Evolutionary conservation across 371 early-diverging fungal genomes (phyloP).

Genomic region (Circinella umbellata): DNA sequence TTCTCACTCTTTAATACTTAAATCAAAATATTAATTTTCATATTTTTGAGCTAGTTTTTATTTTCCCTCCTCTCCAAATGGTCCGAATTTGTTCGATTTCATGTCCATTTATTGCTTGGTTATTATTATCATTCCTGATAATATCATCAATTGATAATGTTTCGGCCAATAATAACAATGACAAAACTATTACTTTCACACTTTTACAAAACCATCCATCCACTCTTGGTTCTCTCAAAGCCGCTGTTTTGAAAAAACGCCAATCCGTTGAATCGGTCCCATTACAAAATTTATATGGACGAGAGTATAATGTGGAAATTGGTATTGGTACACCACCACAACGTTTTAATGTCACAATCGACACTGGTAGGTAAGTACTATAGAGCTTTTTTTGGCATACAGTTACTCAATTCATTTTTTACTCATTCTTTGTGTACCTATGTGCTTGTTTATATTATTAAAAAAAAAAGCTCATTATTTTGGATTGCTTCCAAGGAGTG

Average conservation of each 20-base stretch:
- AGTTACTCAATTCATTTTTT: neutral
- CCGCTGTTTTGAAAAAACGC: neutral
- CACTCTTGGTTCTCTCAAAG: neutral
- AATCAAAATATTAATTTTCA: too few relatives aligned
- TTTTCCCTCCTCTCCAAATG: too few relatives aligned
- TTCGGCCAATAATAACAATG: too few relatives aligned
- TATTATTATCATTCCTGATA: too few relatives aligned
- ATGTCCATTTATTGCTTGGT: too few relatives aligned
- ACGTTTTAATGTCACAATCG: conserved; percentile 26
- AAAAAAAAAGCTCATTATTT: conserved; percentile 36
- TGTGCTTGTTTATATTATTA: too few relatives aligned
- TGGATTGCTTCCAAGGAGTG: conserved; percentile 48
- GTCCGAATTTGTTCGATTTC: too few relatives aligned
- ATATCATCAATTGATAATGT: too few relatives aligned
- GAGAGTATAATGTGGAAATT: conserved; percentile 26
- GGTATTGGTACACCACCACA: conserved; percentile 31
- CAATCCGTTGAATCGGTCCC: conserved; percentile 15
- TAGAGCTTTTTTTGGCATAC: too few relatives aligned
- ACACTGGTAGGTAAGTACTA: conserved; percentile 26
- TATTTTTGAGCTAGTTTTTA: too few relatives aligned
- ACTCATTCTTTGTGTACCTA: too few relatives aligned
- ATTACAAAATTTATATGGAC: conserved; percentile 19
- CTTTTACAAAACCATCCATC: neutral
- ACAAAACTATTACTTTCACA: neutral
- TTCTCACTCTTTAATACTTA: too few relatives aligned